Conservation (phyloP, 495 filamentous ascomycete species). For the Symbiotaphrina buchneri region DNA sequence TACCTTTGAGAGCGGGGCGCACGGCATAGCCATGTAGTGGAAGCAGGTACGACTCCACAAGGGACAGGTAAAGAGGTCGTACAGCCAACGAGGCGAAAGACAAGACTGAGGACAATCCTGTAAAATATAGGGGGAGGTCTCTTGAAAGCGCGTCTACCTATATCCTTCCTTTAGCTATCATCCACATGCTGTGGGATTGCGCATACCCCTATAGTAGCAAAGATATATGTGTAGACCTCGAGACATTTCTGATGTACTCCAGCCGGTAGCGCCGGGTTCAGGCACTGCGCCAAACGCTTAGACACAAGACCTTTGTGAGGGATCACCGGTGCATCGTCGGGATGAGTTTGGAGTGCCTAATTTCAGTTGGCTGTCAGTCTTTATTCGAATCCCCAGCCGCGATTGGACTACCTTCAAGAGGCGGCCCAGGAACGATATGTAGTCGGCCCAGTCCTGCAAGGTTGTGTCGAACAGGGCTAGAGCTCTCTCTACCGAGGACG, state of each 20-base stretch:
- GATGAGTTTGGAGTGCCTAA: constrained; percentile 76
- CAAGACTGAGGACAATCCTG: constrained; percentile 67
- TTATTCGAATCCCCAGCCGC: too few relatives aligned
- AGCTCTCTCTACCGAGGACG: constrained; percentile 65
- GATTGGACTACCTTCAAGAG: constrained; percentile 92
- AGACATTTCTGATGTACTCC: constrained; percentile 97
- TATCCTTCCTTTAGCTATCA: constrained; percentile 14
- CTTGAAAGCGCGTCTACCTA: constrained; percentile 46
- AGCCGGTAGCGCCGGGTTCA: constrained; percentile 80
- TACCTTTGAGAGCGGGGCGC: constrained; percentile 70
- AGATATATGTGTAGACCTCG: constrained; percentile 82
- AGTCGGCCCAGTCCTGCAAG: constrained; percentile 96
- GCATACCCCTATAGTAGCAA: constrained; percentile 42
- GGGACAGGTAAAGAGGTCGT: constrained; percentile 56
- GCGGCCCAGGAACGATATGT: constrained; percentile 88
- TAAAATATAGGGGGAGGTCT: constrained; percentile 73
- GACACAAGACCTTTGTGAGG: constrained; percentile 71
- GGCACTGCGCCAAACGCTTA: constrained; percentile 80
- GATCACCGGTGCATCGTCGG: constrained; percentile 42
- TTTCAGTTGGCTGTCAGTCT: too few relatives aligned
- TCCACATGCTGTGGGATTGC: constrained; percentile 5
- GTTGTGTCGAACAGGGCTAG: constrained; percentile 80
- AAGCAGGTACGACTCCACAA: constrained; percentile 64
- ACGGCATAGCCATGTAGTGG: constrained; percentile 43
- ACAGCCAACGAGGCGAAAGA: constrained; percentile 86